Percentiles rank a stretch among this genome's conserved stretches.
phyloP scores from a whole-genome alignment of 495 filamentous ascomycete species.

The Xylaria nigripes region DNA sequence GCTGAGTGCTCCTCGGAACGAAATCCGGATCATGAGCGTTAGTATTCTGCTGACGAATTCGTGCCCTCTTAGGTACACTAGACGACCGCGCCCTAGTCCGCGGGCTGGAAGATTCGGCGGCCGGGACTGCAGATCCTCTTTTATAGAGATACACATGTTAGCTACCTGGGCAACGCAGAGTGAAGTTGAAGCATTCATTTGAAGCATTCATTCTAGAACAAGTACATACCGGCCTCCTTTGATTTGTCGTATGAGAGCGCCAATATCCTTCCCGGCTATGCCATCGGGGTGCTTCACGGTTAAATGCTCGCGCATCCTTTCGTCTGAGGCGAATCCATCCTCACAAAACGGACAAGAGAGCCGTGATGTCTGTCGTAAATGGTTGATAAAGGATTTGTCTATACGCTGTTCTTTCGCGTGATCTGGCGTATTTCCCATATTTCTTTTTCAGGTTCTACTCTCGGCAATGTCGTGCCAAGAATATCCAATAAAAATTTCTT shows the following conservation, averaged over 20 bases:
- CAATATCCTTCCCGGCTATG: slow-evolving; percentile 13
- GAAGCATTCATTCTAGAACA: neutral
- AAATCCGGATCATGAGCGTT: slow-evolving; percentile 26
- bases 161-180: neutral
- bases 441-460: too few relatives aligned
- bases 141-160: slow-evolving; percentile 5
- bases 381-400: slow-evolving; percentile 15
- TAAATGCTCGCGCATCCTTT: slow-evolving; percentile 17
- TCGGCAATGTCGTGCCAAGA: too few relatives aligned
- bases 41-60: slow-evolving; percentile 11
- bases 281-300: slow-evolving; percentile 11
- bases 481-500: too few relatives aligned
- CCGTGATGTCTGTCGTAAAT: slow-evolving; percentile 16
- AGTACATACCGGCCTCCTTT: slow-evolving; percentile 15
- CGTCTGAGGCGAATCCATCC: slow-evolving; percentile 13
- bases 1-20: slow-evolving; percentile 16
- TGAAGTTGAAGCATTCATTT: too few relatives aligned
- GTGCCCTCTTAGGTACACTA: slow-evolving; percentile 19
- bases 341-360: slow-evolving; percentile 16
- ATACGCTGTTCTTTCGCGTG: slow-evolving; percentile 12
- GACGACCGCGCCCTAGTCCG: slow-evolving; percentile 9
- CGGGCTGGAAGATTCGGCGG: neutral
- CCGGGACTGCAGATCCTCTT: neutral
- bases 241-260: slow-evolving; percentile 14
- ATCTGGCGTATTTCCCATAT: slow-evolving; percentile 16